Conservation (phyloP, 805 yeast genomes). For the Candida krabiensis region DNA sequence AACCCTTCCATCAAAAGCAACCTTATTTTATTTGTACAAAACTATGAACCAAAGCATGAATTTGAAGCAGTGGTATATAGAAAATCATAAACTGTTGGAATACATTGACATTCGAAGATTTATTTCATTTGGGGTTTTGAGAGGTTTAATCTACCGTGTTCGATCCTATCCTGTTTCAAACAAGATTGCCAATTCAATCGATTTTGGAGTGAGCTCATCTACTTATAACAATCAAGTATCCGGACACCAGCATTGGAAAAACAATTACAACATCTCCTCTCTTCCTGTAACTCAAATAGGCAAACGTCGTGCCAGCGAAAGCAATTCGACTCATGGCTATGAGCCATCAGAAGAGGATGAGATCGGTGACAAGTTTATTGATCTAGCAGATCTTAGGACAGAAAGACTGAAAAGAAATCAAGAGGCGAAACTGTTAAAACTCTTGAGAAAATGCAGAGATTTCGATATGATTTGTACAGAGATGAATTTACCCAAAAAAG, state of each 20-base stretch:
- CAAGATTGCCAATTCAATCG: constrained; percentile 39
- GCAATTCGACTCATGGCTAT: constrained; percentile 11
- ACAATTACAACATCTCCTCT: constrained; percentile 17
- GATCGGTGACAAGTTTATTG: constrained; percentile 23
- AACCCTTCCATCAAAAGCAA: constrained; percentile 59
- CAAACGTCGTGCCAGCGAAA: constrained; percentile 23
- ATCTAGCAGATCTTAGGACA: constrained; percentile 19
- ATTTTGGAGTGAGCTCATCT: constrained; percentile 19
- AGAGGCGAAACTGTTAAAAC: constrained; percentile 39
- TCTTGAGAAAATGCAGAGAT: constrained; percentile 51
- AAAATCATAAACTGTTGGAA: constrained; percentile 54
- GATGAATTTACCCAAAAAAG: constrained; percentile 52
- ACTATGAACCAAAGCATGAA: constrained; percentile 77
- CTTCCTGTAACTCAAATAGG: constrained; percentile 21
- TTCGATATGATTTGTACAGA: constrained; percentile 73
- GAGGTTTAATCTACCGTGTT: constrained; percentile 80
- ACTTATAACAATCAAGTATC: constrained; percentile 5
- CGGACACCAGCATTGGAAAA: constrained; percentile 3
- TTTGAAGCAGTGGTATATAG: constrained; percentile 78
- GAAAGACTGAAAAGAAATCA: constrained; percentile 29
- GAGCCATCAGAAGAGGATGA: constrained; percentile 13
- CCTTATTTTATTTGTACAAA: constrained; percentile 70
- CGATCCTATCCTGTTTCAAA: constrained; percentile 68
- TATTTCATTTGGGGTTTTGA: constrained; percentile 79
- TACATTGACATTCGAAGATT: constrained; percentile 83